Conservation (phyloP, 208 protist genomes). For the Leishmania arabica region DNA sequence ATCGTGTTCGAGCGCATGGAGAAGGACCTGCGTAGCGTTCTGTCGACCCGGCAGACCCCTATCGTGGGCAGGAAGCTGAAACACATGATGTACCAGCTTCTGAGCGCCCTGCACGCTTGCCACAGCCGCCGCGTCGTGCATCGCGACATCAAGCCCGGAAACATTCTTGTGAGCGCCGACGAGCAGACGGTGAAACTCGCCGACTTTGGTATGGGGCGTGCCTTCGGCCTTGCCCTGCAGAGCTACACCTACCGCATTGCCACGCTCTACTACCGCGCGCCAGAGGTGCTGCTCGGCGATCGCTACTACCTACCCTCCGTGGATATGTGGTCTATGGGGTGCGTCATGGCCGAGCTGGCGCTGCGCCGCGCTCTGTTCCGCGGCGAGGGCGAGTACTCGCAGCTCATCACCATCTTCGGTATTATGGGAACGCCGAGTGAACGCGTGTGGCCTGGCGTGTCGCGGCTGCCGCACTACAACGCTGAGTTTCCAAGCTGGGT, state of each 20-base stretch:
- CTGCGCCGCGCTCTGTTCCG: conserved; percentile 77
- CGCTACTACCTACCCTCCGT: conserved; percentile 85
- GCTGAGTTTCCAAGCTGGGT: conserved; percentile 62
- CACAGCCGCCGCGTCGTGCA: conserved; percentile 90
- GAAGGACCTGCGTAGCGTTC: conserved; percentile 95
- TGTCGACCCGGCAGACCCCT: conserved; percentile 78
- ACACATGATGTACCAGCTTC: conserved; percentile 79
- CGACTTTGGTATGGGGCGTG: conserved; percentile 91
- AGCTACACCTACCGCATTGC: conserved; percentile 92
- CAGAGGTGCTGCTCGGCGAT: conserved; percentile 93
- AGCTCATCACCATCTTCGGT: conserved; percentile 92
- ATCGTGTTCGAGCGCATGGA: conserved; percentile 98
- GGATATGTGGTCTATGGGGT: conserved; percentile 95
- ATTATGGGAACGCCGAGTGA: conserved; percentile 95
- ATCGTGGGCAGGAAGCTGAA: conserved; percentile 65
- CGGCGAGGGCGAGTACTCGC: conserved; percentile 87
- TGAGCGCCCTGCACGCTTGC: conserved; percentile 81
- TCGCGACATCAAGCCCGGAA: conserved; percentile 92
- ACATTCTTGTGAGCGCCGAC: conserved; percentile 82
- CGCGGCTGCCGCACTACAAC: conserved; percentile 73
- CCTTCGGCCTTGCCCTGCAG: conserved; percentile 83
- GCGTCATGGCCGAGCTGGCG: conserved; percentile 96
- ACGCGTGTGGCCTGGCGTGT: conserved; percentile 70
- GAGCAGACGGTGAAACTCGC: conserved; percentile 86
- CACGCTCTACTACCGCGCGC: conserved; percentile 95